Conservation (phyloP, 306 rosid species). For the Citrullus colocynthis region DNA sequence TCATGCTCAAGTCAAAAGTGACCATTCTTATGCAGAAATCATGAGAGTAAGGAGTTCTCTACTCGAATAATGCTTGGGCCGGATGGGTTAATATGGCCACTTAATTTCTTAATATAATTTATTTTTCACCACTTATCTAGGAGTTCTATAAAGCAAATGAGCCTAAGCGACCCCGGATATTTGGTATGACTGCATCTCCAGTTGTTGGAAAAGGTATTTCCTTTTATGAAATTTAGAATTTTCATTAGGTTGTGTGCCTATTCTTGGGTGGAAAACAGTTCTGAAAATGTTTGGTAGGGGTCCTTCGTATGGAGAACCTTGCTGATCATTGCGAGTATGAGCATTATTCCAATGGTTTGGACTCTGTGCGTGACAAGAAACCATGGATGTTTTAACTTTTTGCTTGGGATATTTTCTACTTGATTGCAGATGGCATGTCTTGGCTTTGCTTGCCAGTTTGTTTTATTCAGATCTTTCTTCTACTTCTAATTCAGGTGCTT, state of each 20-base stretch:
- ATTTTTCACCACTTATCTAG: conserved; percentile 25
- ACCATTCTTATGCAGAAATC: conserved; percentile 76
- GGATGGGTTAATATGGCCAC: background rate
- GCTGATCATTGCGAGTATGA: background rate
- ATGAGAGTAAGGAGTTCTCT: conserved; percentile 60
- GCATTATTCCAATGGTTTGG: background rate
- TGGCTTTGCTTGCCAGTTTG: background rate
- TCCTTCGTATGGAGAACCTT: background rate
- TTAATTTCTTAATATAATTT: conserved; percentile 9
- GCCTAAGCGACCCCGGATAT: conserved; percentile 63
- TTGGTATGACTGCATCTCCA: conserved; percentile 99
- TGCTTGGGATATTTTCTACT: background rate
- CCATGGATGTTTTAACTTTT: background rate
- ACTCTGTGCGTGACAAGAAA: background rate
- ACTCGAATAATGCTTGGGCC: background rate
- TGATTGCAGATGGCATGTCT: background rate
- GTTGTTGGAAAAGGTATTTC: conserved; percentile 81
- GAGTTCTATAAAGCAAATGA: conserved; percentile 31
- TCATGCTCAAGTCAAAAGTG: conserved; percentile 87
- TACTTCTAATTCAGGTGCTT: conserved; percentile 51
- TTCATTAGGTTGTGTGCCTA: background rate
- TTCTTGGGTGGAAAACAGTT: background rate
- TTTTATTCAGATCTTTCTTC: background rate
- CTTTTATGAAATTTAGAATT: background rate
- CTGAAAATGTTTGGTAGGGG: background rate